These are phyloP conservation scores for Arthrobotrys conoides DNA, from an alignment of 2,329 filamentous ascomycete genomes.

Conservation along the genomic window DNA sequence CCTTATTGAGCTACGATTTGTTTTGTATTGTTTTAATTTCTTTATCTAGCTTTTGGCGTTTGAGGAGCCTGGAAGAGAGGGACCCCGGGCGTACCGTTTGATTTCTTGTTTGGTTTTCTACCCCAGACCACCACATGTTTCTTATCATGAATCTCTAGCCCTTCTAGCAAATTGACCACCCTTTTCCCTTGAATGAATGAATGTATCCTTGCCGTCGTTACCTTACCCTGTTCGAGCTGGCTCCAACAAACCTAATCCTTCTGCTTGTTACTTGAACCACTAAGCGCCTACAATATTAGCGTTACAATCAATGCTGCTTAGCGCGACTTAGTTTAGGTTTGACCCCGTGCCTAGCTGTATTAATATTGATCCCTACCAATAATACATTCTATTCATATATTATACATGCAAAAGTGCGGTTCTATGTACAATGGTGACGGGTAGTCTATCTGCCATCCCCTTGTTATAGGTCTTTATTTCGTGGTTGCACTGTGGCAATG, in stretches of 20 bases:
- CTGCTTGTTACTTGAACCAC: background rate
- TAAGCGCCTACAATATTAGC: background rate
- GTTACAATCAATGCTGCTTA: background rate
- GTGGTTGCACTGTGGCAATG: background rate
- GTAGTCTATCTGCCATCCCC: background rate
- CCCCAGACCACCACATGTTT: background rate
- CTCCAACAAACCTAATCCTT: background rate
- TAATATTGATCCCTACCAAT: background rate
- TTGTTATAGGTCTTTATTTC: background rate
- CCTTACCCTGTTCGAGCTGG: slow-evolving; percentile 12
- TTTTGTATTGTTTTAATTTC: background rate
- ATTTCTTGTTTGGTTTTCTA: background rate
- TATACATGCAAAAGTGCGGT: too few relatives aligned
- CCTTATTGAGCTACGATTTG: background rate
- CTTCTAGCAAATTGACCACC: slow-evolving; percentile 12
- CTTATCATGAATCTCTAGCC: background rate
- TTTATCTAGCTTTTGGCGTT: slow-evolving; percentile 28
- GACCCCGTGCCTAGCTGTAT: background rate
- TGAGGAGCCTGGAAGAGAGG: slow-evolving; percentile 30
- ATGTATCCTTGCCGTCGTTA: background rate
- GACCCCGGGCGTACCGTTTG: slow-evolving; percentile 15
- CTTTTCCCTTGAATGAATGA: background rate
- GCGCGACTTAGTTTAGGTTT: background rate
- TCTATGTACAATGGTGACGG: background rate
- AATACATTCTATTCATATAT: slow-evolving; percentile 10